These are phyloP conservation scores for Wickerhamiella dianesei DNA, from an alignment of 805 yeast species.

Conservation along the genomic window DNA sequence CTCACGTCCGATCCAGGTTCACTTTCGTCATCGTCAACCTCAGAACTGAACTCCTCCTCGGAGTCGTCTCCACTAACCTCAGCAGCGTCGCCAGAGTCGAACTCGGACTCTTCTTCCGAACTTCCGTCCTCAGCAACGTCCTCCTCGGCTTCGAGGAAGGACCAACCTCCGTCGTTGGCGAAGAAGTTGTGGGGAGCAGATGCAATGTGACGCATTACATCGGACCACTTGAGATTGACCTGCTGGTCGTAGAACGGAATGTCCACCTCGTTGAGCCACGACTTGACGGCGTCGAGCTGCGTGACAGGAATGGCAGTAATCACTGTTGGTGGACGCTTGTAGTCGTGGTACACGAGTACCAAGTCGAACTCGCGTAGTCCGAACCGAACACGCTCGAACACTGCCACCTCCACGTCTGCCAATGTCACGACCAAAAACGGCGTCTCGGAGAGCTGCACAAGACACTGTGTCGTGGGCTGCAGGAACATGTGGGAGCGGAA, in stretches of 20 bases:
- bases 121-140: constrained; percentile 42
- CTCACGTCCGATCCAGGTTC: constrained; percentile 18
- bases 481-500: constrained; percentile 84
- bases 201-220: constrained; percentile 85
- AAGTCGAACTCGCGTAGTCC: constrained; percentile 93
- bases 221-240: constrained; percentile 87
- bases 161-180: constrained; percentile 84
- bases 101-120: constrained; percentile 52
- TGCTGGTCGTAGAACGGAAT: constrained; percentile 91
- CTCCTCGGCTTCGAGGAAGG: constrained; percentile 73
- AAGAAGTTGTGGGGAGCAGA: constrained; percentile 93
- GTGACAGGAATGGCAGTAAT: constrained; percentile 92
- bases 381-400: constrained; percentile 92
- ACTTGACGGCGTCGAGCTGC: constrained; percentile 78
- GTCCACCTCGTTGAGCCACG: constrained; percentile 96
- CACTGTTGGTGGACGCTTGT: constrained; percentile 73
- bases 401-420: constrained; percentile 87
- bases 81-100: constrained; percentile 42
- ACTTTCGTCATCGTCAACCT: constrained; percentile 21
- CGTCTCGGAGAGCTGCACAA: constrained; percentile 85
- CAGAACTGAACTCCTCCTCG: constrained; percentile 20
- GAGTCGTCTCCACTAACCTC: constrained; percentile 30
- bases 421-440: constrained; percentile 87
- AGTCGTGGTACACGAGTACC: constrained; percentile 93
- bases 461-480: constrained; percentile 95